Base-by-base conservation (phyloP, 1,284 basidiomycete species). In the Inonotus hispidus region DNA sequence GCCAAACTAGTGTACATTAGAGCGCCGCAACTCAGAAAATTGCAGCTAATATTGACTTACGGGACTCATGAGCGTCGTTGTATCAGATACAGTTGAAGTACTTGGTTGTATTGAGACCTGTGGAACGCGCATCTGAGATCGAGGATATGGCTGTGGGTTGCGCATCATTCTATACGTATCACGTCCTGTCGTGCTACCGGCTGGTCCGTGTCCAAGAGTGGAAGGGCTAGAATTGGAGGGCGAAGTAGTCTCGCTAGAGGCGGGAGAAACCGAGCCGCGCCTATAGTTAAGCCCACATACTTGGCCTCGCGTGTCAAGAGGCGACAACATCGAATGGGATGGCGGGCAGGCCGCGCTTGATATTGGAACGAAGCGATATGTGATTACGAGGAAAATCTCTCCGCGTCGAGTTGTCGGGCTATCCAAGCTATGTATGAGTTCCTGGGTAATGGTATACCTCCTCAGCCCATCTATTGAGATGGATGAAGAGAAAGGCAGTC, bases 401-500 rank as follows among this genome's bases (percentile, higher is more conserved):
- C 61, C 61, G 2, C 53, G 56, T 43, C 43, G 16, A 21, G 56
- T 50, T 2, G 29, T 29, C 23, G 57, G 25, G 8, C 37, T 59
- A 50, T 62, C 57, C 21, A 62, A 56, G 11, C 46, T 53, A 23
- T 37, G 50, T 13, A 62, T 54, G 1, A 62, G 25, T 16, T 62
- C 61, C 46, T 62, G 61, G 4, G 53, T 50, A 43, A 62, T 62
- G 19, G 57, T 59, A 38, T 55, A 62, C 29, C 53, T 43, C 32
- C 57, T 55, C 27, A 62, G 56, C 6, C 27, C 56, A 32, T 8
- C 49, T 56, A 35, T 10, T 32, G 16, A 1, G 7, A 27, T 1
- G 32, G 11, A 27, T 13, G 19, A n/a, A 46, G n/a, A n/a, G n/a
- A n/a, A n/a, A n/a, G n/a, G n/a, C 3, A 13, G 3, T n/a, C 3